Evolutionary conservation across 805 yeast species (phyloP).

Genomic region (Komagataella pastoris): DNA sequence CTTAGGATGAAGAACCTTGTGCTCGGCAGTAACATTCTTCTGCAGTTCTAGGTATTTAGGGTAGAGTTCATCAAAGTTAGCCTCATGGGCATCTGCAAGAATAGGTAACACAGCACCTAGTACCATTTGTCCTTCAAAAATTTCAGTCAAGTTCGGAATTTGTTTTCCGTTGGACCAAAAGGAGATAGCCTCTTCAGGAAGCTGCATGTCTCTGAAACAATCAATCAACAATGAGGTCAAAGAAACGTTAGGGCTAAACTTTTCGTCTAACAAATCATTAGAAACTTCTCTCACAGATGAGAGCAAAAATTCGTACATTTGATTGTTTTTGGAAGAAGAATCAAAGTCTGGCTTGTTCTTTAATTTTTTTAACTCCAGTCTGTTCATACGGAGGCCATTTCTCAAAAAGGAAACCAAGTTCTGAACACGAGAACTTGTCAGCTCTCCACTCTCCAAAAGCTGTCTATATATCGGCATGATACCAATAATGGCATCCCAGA

Average conservation of each 20-base stretch:
- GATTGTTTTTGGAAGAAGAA: conserved; percentile 38
- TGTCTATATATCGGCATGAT: conserved; percentile 38
- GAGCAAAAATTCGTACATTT: conserved; percentile 35
- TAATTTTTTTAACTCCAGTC: conserved; percentile 38
- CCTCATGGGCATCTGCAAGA: conserved; percentile 46
- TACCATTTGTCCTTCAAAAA: conserved; percentile 50
- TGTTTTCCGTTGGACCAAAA: conserved; percentile 59
- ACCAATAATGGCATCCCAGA: conserved; percentile 38
- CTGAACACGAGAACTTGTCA: conserved; percentile 31
- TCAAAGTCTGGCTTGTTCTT: conserved; percentile 50
- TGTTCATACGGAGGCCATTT: conserved; percentile 41
- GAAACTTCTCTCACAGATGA: conserved; percentile 38
- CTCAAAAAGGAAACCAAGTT: conserved; percentile 37
- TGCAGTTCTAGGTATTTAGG: conserved; percentile 31
- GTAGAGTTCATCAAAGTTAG: conserved; percentile 46
- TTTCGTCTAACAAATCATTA: conserved; percentile 30
- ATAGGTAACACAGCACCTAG: conserved; percentile 60
- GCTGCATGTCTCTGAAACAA: conserved; percentile 45
- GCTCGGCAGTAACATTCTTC: conserved; percentile 12
- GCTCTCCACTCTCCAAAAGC: conserved; percentile 30
- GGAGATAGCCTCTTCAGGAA: conserved; percentile 49
- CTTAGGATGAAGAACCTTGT: conserved; percentile 24
- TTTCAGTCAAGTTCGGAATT: conserved; percentile 21
- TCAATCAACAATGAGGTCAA: conserved; percentile 47
- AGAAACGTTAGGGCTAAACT: conserved; percentile 30